Conservation (phyloP, 2,329 filamentous ascomycete genomes). For the Chalaropsis ovoidea region DNA sequence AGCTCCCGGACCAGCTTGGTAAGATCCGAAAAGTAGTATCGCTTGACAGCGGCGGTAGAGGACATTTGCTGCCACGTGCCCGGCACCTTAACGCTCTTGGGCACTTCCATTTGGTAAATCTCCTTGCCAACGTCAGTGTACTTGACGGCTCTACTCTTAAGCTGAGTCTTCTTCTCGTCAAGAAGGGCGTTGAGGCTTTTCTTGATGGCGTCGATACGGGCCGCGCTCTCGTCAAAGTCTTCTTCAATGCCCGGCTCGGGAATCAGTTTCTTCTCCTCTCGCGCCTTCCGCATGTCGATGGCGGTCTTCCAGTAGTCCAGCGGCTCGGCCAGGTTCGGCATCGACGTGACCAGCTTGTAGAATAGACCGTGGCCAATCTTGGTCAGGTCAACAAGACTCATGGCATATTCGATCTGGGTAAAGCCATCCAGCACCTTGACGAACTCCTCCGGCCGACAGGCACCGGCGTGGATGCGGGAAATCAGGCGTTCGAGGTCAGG, state of each 20-base stretch:
- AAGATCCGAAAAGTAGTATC: constrained; percentile 84
- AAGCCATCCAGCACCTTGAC: constrained; percentile 89
- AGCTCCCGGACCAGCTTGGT: constrained; percentile 72
- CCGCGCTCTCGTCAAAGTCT: constrained; percentile 79
- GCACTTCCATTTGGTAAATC: constrained; percentile 89
- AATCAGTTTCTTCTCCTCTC: constrained; percentile 69
- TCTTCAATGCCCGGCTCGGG: constrained; percentile 80
- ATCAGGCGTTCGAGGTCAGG: constrained; percentile 90
- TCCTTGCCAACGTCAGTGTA: constrained; percentile 89
- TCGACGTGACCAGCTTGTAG: constrained; percentile 67
- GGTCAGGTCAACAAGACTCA: constrained; percentile 64
- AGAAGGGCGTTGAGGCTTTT: constrained; percentile 61
- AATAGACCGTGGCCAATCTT: constrained; percentile 73
- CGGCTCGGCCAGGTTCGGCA: constrained; percentile 70
- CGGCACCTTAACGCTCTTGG: constrained; percentile 75
- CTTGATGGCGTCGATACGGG: constrained; percentile 65
- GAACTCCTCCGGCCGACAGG: constrained; percentile 87
- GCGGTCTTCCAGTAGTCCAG: constrained; percentile 82
- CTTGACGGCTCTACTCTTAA: constrained; percentile 63
- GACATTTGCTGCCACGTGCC: constrained; percentile 94
- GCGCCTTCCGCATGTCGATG: constrained; percentile 73
- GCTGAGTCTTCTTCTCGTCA: constrained; percentile 57
- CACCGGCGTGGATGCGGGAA: constrained; percentile 83
- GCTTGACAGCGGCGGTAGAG: constrained; percentile 76
- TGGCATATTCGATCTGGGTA: constrained; percentile 93